Percentiles rank a stretch among this genome's conserved stretches.
Evolutionary conservation across 2,329 filamentous ascomycete genomes (phyloP).

Genomic region (Thermoascus crustaceus): DNA sequence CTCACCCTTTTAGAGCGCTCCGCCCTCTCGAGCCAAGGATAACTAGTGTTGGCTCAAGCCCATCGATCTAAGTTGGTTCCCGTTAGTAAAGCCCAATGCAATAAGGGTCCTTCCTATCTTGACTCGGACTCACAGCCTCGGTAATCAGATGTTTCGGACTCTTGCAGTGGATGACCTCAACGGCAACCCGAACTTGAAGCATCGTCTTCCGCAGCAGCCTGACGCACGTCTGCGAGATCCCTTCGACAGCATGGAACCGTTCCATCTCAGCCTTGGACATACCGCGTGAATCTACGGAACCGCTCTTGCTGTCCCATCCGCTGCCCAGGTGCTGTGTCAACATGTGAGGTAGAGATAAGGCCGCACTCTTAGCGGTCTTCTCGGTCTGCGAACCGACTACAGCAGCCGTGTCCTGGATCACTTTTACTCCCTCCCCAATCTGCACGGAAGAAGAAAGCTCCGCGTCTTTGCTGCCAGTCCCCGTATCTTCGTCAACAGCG

Average conservation of each 20-base stretch:
- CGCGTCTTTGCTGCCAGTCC: slow-evolving; percentile 26
- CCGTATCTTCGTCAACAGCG: slow-evolving; percentile 77
- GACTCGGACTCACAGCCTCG: slow-evolving; percentile 57
- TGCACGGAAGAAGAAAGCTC: slow-evolving; percentile 38
- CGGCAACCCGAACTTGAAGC: slow-evolving; percentile 83
- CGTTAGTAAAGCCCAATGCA: background rate
- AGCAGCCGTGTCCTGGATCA: slow-evolving; percentile 66
- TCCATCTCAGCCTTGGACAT: slow-evolving; percentile 64
- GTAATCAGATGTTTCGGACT: slow-evolving; percentile 93
- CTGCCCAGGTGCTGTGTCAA: slow-evolving; percentile 28
- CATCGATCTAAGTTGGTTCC: slow-evolving; percentile 60
- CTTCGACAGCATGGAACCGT: slow-evolving; percentile 68
- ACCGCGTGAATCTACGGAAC: slow-evolving; percentile 43
- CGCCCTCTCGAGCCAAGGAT: slow-evolving; percentile 86
- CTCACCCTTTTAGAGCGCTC: slow-evolving; percentile 86
- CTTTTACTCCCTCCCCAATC: slow-evolving; percentile 64
- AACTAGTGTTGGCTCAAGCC: slow-evolving; percentile 81
- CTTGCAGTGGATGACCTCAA: slow-evolving; percentile 98
- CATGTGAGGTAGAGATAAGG: slow-evolving; percentile 22
- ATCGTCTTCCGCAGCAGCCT: slow-evolving; percentile 81
- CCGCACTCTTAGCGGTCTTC: slow-evolving; percentile 38
- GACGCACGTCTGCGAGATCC: slow-evolving; percentile 77
- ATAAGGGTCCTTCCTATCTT: background rate
- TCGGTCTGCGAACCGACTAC: slow-evolving; percentile 55
- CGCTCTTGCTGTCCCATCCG: slow-evolving; percentile 30